Evolutionary conservation across 2,329 filamentous ascomycete species (phyloP), one percentile per base, ranked within the genome.

Genomic region (Claviceps pazoutovae): DNA sequence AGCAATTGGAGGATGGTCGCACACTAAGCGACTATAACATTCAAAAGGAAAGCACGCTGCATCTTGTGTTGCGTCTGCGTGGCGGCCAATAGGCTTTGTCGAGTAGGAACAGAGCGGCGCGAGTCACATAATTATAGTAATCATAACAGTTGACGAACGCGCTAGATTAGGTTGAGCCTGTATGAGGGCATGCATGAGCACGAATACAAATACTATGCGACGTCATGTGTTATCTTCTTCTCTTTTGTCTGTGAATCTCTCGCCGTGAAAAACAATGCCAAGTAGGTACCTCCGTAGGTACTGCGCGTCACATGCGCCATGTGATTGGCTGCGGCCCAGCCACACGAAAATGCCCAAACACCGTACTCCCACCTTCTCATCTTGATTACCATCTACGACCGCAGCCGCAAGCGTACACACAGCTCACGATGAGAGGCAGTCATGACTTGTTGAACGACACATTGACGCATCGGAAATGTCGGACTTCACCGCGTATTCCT

Each of bases 11-110:
- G 67, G 89, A 96, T 60, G 90, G 90, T 48, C 86, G 90, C 21
- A 96, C 90, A 0, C 75, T 96, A 0, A 86, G 81, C 49, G 91
- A 96, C 67, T 96, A 96, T 80, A 96, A 96, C 75, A 96, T 96
- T 47, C 91, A 96, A 69, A 91, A 91, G 73, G 87, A 91, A 65
- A 86, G 82, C 1, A 91, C 87, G 0, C 77, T 91, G 1, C 86
- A 91, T 66, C 67, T 91, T 52, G 86, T 91, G 47, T 82, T 91
- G 21, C 83, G 86, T 65, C 80, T 91, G 5, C 84, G 86, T 71
- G 85, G 85, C 76, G 85, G 85, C 70, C 42, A 44, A 14, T 44
- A 44, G 21, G 41, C 5, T 41, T n/a, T 7, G 17, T 11, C 7
- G 38, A 17, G 9, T 13, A 19, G 39, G 17, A 42, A 17, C 39